Evolutionary conservation across 441 rosid species (phyloP).

Genomic region (Pelargonium myrrhifolium): DNA sequence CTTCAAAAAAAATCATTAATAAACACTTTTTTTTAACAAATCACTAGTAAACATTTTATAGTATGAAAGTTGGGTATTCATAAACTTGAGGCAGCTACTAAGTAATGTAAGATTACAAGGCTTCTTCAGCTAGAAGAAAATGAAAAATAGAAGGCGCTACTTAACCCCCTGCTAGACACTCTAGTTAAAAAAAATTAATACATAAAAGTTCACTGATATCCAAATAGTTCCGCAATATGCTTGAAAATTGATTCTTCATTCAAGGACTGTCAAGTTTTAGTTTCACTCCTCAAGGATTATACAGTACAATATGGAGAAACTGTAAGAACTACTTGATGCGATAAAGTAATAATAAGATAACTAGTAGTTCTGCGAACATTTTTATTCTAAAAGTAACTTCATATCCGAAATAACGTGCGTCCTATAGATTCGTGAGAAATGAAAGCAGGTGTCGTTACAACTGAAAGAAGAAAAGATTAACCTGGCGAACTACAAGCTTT

Average conservation of each 20-base stretch:
- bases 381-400: too few species aligned
- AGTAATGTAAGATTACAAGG: background rate
- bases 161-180: too few species aligned
- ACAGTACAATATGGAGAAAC: background rate
- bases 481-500: conserved; percentile 85
- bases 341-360: too few species aligned
- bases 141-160: too few species aligned
- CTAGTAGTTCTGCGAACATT: too few species aligned
- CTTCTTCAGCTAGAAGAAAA: too few species aligned
- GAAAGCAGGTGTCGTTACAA: background rate
- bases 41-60: too few species aligned
- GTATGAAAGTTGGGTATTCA: background rate
- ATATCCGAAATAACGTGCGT: background rate
- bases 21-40: too few species aligned
- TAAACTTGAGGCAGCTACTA: background rate
- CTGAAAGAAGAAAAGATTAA: conserved; percentile 12
- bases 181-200: too few species aligned
- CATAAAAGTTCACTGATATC: background rate
- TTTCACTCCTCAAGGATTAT: background rate
- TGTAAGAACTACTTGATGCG: too few species aligned
- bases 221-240: background rate
- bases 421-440: background rate
- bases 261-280: background rate
- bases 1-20: too few species aligned
- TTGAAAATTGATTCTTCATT: background rate